Conservation (phyloP, 495 filamentous ascomycete genomes). For the Penicillium paradoxum region DNA sequence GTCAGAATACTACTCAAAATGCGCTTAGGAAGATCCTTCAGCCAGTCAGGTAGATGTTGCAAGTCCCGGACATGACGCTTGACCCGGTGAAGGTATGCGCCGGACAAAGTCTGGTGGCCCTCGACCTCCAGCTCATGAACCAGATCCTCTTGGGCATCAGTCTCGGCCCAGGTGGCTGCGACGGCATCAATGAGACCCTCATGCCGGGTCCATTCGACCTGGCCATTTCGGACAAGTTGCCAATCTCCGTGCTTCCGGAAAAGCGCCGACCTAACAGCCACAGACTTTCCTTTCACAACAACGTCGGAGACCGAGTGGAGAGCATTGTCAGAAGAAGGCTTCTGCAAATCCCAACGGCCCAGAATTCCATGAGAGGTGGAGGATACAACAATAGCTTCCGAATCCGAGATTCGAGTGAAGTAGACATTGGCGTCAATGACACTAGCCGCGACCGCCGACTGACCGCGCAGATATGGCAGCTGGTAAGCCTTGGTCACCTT, state of each 20-base stretch:
- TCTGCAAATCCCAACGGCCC: constrained; percentile 60
- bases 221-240: constrained; percentile 77
- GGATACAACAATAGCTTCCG: constrained; percentile 67
- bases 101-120: constrained; percentile 69
- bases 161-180: constrained; percentile 73
- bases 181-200: constrained; percentile 74
- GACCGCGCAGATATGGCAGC: constrained; percentile 61
- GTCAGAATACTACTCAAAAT: constrained; percentile 63
- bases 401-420: constrained; percentile 72
- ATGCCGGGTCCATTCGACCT: constrained; percentile 69
- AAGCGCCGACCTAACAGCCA: constrained; percentile 72
- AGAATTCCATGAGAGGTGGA: constrained; percentile 73
- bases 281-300: constrained; percentile 57
- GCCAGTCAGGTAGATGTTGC: constrained; percentile 68
- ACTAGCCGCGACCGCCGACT: constrained; percentile 74
- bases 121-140: constrained; percentile 79
- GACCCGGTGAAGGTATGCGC: constrained; percentile 83
- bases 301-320: constrained; percentile 79
- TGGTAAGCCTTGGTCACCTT: constrained; percentile 67
- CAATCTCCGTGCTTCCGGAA: constrained; percentile 71
- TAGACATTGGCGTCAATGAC: constrained; percentile 75
- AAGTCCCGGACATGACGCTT: constrained; percentile 78
- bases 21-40: constrained; percentile 59
- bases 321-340: constrained; percentile 34
- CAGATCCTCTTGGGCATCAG: constrained; percentile 62